Conservation (phyloP, 2,329 filamentous ascomycete genomes). For the Diaporthe sp. region DNA sequence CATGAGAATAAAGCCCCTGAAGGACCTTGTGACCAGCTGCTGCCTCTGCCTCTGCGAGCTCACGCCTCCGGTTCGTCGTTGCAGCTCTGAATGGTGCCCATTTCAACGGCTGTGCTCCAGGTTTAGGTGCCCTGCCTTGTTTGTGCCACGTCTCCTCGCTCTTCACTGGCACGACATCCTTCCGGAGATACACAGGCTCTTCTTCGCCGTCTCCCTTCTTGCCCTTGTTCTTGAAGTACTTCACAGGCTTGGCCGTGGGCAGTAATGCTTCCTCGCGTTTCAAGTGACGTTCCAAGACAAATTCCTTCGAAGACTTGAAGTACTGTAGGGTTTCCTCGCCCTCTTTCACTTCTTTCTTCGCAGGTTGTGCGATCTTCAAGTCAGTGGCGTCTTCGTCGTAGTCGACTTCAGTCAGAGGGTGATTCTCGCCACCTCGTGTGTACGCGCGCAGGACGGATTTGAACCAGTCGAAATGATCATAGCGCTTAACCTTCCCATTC, state of each 20-base stretch:
- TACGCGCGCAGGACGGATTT: conserved; percentile 84
- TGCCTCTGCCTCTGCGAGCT: conserved; percentile 88
- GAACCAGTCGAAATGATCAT: conserved; percentile 92
- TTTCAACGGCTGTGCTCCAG: conserved; percentile 84
- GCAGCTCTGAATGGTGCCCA: conserved; percentile 91
- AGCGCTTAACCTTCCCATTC: conserved; percentile 81
- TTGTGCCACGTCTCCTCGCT: conserved; percentile 98
- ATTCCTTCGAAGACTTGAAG: conserved; percentile 89
- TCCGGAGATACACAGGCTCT: conserved; percentile 84
- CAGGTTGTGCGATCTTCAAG: conserved; percentile 78
- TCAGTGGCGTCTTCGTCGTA: conserved; percentile 84
- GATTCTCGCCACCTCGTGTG: conserved; percentile 60
- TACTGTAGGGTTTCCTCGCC: conserved; percentile 88
- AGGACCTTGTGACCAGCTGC: conserved; percentile 85
- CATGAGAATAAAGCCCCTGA: conserved; percentile 86
- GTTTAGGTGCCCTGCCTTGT: conserved; percentile 83
- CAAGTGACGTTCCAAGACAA: conserved; percentile 86
- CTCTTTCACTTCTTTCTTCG: conserved; percentile 80
- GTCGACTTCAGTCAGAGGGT: conserved; percentile 78
- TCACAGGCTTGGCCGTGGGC: conserved; percentile 77
- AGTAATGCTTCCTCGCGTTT: conserved; percentile 92
- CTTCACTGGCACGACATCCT: conserved; percentile 87
- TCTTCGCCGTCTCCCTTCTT: conserved; percentile 77
- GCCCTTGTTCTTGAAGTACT: conserved; percentile 83
- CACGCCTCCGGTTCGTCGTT: conserved; percentile 86